Evolutionary conservation across 164 flowering plant genomes (phyloP), one percentile per base, ranked within the genome.

Genomic region (Nymphaea thermarum): DNA sequence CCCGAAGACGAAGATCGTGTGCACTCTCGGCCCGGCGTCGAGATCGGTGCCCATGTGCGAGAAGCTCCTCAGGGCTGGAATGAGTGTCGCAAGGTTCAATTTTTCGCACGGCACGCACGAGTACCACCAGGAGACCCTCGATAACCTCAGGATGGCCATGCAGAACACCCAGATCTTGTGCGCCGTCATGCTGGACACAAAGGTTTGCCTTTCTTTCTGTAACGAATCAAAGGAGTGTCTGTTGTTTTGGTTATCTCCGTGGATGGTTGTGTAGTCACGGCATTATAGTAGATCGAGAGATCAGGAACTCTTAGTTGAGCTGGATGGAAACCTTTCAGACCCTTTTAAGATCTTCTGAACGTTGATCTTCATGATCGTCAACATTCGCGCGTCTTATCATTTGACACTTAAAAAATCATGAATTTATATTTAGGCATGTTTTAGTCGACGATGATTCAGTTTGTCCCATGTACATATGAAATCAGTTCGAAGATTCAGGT

Each of bases 101-200:
- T 89, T 89, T 79, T 85, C 91, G 0, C 95, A 89, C 42, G 91
- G 95, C 2, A 78, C 91, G 2, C 95, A 89, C 57, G 92, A 84
- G 64, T 89, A 89, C 63, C 95, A 89, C 67, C 95, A 87, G 78
- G 90, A 84, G 77, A 89, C 95, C 3, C 71, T 89, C 70, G 47
- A 89, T 71, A 89, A 86, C 70, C 85, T 89, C 65, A 76, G 75
- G 72, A 77, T 68, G 16, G 90, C 90, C n/a, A 89, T 84, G 90
- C 87, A 79, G 25, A 84, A 82, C 67, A 83, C 92, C 51, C 81
- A 78, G 76, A 87, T 87, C 78, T 76, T 89, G 70, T 82, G 86
- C 42, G 95, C 95, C 47, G 86, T 89, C 76, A 89, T 89, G 95
- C 95, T 89, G 43, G 95, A 89, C 63, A 89, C 95, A 65, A 89